Evolutionary conservation across 306 rosid genomes (phyloP), one percentile per base, ranked within the genome.

Genomic region (Quercus agrifolia): DNA sequence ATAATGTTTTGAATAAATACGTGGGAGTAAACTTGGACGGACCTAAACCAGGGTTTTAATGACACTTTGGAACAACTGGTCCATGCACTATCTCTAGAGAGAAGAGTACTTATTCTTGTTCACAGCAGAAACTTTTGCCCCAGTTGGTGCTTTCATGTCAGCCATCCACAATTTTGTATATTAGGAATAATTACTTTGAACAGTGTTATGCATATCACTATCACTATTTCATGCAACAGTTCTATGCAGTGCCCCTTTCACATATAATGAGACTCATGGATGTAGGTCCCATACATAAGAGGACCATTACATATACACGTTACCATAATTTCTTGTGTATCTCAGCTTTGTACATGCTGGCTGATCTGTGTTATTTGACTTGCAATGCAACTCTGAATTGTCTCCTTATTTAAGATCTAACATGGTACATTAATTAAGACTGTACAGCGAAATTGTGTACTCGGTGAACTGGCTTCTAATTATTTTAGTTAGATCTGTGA

Each of bases 1-100:
- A 81, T 88, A 91, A 86, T 44, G 97, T 93, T 56, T 81, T 91
- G 87, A 94, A 92, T 78, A 96, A 93, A 85, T 90, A 88, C 75
- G 76, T 93, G 88, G 96, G 96, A 83, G 90, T 85, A 68, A 84
- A 89, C 81, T 86, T 84, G 74, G 87, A 83, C 76, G 86, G 86
- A 86, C 90, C 83, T 79, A 86, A 88, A 83, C 74, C 76, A 2
- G 73, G 85, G 78, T 13, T 81, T 82, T 80, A 86, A 87, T 81
- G 90, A 91, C 76, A 81, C 75, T 66, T 79, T 83, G 79, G 83
- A 57, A 78, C 75, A 87, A 79, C 67, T 85, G 90, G 86, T 84
- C 83, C 94, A 80, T 74, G 69, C 75, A 59, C 83, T 83, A 86
- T 81, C 89, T 82, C 74, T 51, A 59, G 56, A 73, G 87, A 84